Conservation (phyloP, 2,329 filamentous ascomycete species). For the Botrytis fragariae region DNA sequence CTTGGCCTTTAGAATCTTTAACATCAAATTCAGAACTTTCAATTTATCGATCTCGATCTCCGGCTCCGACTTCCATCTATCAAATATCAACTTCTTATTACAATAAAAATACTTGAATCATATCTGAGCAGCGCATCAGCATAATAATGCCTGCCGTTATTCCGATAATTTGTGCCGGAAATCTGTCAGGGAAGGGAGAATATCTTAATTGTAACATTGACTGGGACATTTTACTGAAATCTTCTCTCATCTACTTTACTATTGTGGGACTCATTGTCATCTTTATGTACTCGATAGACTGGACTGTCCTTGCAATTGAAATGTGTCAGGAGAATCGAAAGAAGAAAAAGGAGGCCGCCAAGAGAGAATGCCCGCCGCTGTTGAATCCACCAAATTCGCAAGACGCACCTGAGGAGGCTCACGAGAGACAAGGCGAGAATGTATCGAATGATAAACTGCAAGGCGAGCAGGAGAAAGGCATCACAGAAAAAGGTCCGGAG, state of each 20-base stretch:
- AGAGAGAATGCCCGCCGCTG: background rate
- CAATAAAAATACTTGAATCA: background rate
- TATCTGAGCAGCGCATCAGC: background rate
- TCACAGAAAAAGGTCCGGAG: rapidly evolving
- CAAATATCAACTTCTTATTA: background rate
- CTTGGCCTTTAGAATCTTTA: background rate
- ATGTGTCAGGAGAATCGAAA: background rate
- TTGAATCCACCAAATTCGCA: background rate
- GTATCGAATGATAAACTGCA: background rate
- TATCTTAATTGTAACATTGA: background rate
- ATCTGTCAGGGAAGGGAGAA: background rate
- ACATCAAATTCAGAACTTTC: background rate
- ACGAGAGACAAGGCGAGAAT: background rate
- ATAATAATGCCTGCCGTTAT: background rate
- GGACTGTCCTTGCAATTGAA: background rate
- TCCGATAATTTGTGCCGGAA: background rate
- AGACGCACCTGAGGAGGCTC: rapidly evolving
- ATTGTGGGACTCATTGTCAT: too few species aligned
- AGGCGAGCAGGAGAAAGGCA: background rate
- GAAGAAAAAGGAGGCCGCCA: background rate
- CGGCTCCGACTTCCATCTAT: background rate
- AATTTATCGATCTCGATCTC: background rate
- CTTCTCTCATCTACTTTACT: too few species aligned
- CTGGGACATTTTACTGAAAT: too few species aligned
- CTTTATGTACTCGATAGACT: too few species aligned